Base-by-base conservation (phyloP, 2,329 filamentous ascomycete genomes). In the Alternaria sp. region DNA sequence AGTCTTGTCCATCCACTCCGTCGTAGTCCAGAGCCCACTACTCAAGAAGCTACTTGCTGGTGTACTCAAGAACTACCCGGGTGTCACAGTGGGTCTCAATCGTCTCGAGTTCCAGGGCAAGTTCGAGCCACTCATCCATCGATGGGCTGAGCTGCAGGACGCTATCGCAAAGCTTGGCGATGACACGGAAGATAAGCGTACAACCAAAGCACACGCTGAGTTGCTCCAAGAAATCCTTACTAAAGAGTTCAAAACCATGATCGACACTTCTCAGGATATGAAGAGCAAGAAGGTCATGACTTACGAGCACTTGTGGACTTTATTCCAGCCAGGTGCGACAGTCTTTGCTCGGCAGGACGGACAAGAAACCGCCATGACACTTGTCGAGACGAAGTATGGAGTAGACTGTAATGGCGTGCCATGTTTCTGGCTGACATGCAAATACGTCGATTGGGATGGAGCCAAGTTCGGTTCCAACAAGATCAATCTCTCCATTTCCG, bases 71-170 rank as follows among this genome's bases (percentile, higher is more conserved):
- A 84, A 81, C 16, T 90, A 90, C 59, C 85, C 86, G 0, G 88
- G 89, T 1, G 81, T 92, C 32, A 86, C 87, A 1, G 84, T 85
- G 28, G 83, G 82, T n/a, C 80, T 92, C 12, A 82, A 87, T n/a
- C 84, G 87, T 1, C 81, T 92, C 1, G 86, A 86, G 59, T 90
- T 92, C 62, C 74, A 78, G 10, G 85, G 84, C 0, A 87, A 86
- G 0, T 91, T 91, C 61, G 81, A 86, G 67, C 86, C 87, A 0
- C 86, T 92, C 50, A 86, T 91, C 41, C 88, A 92, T 74, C 84
- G 89, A 32, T 92, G 89, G 88, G 78, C 72, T 0, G 74, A 79
- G 46, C 67, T 82, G n/a, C 66, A 73, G 27, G 51, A 63, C 5
- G 69, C 70, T 14, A 72, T 79, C 32, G 41, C 62, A n/a, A 66